These are phyloP conservation scores for Wickerhamomyces chambardii DNA, from an alignment of 805 yeast species.

Conservation along the genomic window DNA sequence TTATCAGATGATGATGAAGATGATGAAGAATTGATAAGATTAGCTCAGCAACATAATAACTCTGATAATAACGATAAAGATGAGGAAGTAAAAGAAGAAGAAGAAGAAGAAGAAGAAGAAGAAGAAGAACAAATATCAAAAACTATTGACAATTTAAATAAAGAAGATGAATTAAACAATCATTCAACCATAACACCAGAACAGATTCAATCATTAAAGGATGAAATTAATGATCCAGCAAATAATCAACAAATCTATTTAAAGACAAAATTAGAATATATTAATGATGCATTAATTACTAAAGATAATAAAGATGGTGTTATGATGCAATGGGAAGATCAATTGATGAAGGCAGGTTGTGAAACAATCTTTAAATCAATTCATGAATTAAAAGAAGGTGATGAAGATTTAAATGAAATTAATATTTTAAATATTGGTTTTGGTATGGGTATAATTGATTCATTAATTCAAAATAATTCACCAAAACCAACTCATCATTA, in stretches of 20 bases:
- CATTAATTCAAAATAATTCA: conserved; percentile 55
- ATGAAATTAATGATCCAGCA: conserved; percentile 42
- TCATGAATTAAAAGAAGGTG: conserved; percentile 19
- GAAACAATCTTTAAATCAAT: conserved; percentile 52
- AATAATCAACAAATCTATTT: conserved; percentile 57
- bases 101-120: conserved; percentile 8
- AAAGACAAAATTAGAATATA: conserved; percentile 56
- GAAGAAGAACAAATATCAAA: conserved; percentile 8
- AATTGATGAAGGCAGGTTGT: conserved; percentile 75
- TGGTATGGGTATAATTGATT: conserved; percentile 95
- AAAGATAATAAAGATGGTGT: conserved; percentile 76
- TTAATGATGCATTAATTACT: conserved; percentile 63
- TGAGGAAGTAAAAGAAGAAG: conserved; percentile 11
- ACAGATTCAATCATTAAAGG: conserved; percentile 4
- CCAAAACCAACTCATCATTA: conserved; percentile 64
- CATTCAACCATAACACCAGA: conserved; percentile 9
- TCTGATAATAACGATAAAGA: too few relatives aligned
- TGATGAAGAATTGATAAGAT: too few relatives aligned
- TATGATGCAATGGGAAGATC: conserved; percentile 96
- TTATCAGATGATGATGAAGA: conserved; percentile 21
- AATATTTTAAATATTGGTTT: conserved; percentile 81
- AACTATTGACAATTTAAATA: too few relatives aligned
- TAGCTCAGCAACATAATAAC: too few relatives aligned
- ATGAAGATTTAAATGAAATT: conserved; percentile 26
- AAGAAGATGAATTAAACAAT: conserved; percentile 6